phyloP scores from a whole-genome alignment of 2,329 filamentous ascomycete species.

The Colletotrichum sp. region DNA sequence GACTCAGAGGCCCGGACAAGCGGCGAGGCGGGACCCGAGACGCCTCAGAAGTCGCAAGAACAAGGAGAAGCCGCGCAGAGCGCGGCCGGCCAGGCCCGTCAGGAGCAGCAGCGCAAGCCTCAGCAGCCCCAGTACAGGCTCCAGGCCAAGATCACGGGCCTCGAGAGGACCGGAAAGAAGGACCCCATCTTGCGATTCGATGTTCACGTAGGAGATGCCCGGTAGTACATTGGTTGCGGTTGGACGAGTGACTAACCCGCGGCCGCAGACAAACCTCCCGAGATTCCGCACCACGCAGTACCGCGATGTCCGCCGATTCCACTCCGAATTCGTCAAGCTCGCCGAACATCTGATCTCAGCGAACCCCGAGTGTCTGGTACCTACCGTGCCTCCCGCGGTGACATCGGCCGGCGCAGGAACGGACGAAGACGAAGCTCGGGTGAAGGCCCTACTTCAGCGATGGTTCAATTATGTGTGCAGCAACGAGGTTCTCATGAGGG shows the following conservation, averaged over 20 bases:
- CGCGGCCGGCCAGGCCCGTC: constrained; percentile 23
- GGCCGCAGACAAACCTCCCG: constrained; percentile 87
- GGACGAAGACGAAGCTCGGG: constrained; percentile 89
- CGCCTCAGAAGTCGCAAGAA: constrained; percentile 26
- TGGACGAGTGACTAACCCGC: background rate
- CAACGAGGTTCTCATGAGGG: constrained; percentile 90
- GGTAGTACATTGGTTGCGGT: background rate
- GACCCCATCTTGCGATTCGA: constrained; percentile 95
- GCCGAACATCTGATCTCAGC: constrained; percentile 94
- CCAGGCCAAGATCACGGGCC: constrained; percentile 90
- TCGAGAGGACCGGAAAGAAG: constrained; percentile 93
- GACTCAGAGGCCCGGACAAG: constrained; percentile 16
- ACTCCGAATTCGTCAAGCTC: constrained; percentile 96
- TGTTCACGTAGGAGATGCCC: constrained; percentile 75
- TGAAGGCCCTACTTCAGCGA: constrained; percentile 88
- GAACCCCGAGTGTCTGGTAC: constrained; percentile 95
- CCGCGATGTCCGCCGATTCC: constrained; percentile 92
- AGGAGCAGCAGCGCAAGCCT: constrained; percentile 55
- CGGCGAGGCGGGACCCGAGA: constrained; percentile 22
- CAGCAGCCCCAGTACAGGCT: constrained; percentile 79
- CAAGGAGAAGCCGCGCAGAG: constrained; percentile 25
- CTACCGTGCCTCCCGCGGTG: constrained; percentile 90
- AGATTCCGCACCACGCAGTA: constrained; percentile 98
- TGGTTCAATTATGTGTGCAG: constrained; percentile 95
- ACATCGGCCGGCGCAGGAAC: constrained; percentile 95